Conservation (phyloP, 805 yeast species). For the Myxozyma vanderwaltii region DNA sequence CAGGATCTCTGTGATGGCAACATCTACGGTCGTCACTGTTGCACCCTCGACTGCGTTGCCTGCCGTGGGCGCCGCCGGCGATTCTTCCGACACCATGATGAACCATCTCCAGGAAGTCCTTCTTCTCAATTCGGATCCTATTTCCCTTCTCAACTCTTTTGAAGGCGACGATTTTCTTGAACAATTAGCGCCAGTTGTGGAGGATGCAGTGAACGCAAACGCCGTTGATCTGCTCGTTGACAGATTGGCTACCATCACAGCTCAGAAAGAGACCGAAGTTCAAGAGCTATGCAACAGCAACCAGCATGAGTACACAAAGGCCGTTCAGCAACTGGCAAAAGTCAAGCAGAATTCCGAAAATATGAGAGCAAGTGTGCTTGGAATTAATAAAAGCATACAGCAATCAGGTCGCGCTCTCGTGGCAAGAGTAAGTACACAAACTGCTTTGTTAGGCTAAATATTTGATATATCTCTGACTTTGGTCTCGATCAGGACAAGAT, state of each 20-base stretch:
- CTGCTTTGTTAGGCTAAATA: slow-evolving; percentile 16
- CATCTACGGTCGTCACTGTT: slow-evolving; percentile 3
- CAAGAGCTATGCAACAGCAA: slow-evolving; percentile 62
- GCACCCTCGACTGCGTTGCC: neutral
- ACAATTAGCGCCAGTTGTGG: slow-evolving; percentile 74
- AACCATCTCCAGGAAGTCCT: slow-evolving; percentile 33
- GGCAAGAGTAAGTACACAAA: slow-evolving; percentile 41
- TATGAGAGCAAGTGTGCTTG: slow-evolving; percentile 57
- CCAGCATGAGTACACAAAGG: slow-evolving; percentile 49
- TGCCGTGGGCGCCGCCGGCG: slow-evolving; percentile 5
- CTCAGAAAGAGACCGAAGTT: slow-evolving; percentile 63
- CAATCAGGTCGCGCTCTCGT: slow-evolving; percentile 68
- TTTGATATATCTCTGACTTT: neutral
- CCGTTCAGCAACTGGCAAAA: slow-evolving; percentile 63
- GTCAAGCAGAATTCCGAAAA: slow-evolving; percentile 61
- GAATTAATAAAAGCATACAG: slow-evolving; percentile 59
- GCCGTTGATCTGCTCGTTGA: slow-evolving; percentile 59
- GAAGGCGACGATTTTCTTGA: slow-evolving; percentile 66
- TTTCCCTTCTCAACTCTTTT: slow-evolving; percentile 28
- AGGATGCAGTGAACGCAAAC: slow-evolving; percentile 58
- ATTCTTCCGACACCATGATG: slow-evolving; percentile 22
- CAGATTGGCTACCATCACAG: slow-evolving; percentile 58
- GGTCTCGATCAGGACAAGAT: slow-evolving; percentile 51
- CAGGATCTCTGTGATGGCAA: neutral
- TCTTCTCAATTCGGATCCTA: slow-evolving; percentile 34